These are phyloP conservation scores for Phytopythium vexans DNA, from an alignment of 352 stramenopile genomes.

Conservation along the genomic window DNA sequence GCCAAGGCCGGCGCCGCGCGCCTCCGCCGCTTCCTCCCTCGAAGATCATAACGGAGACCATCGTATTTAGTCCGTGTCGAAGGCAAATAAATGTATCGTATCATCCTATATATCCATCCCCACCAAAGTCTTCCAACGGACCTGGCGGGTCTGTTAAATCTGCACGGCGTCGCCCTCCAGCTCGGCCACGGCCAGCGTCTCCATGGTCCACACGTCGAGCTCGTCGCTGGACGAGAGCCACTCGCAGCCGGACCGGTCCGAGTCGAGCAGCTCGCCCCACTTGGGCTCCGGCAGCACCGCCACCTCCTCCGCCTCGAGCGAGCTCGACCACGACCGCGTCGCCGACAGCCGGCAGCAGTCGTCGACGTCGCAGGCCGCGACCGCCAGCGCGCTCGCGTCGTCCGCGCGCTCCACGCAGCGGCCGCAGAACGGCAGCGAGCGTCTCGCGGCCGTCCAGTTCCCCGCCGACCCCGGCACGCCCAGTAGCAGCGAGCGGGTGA, in stretches of 20 bases:
- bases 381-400: conserved; percentile 17
- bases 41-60: background rate
- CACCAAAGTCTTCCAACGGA: background rate
- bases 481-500: background rate
- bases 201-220: conserved; percentile 1
- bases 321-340: too few species aligned
- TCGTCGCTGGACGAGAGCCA: too few species aligned
- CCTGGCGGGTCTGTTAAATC: background rate
- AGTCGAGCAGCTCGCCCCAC: too few species aligned
- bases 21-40: background rate
- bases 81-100: too few species aligned
- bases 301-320: too few species aligned
- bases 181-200: conserved; percentile 1
- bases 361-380: conserved; percentile 15
- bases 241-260: too few species aligned
- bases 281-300: too few species aligned
- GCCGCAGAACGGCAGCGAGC: conserved; percentile 26
- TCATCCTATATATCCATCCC: too few species aligned
- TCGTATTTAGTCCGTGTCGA: too few species aligned
- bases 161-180: conserved; percentile 1
- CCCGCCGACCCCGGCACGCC: background rate
- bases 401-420: conserved; percentile 25
- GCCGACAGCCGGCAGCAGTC: background rate
- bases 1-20: too few species aligned
- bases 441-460: background rate